phyloP scores from a whole-genome alignment of 192 early-diverging fungal genomes.

The Rhizophagus sp. region DNA sequence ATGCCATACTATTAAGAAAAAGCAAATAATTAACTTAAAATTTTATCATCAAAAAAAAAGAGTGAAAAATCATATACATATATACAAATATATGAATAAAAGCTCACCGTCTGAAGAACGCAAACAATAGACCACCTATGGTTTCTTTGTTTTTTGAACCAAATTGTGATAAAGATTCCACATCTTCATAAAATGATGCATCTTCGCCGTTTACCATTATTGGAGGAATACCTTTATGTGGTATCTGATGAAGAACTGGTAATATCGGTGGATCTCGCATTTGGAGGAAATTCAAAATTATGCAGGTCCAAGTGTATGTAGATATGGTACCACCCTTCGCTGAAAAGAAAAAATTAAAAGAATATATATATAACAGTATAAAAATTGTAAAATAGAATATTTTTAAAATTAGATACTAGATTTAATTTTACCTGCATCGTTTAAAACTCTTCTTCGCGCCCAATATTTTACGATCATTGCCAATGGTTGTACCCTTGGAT shows the following conservation, averaged over 20 bases:
- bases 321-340: conserved; percentile 93
- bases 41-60: background rate
- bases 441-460: conserved; percentile 81
- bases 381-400: no score
- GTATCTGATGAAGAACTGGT: conserved; percentile 74
- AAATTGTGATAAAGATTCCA: conserved; percentile 65
- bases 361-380: background rate
- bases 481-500: conserved; percentile 85
- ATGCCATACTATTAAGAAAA: conserved; percentile 53
- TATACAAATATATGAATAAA: conserved; percentile 3
- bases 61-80: no score
- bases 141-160: conserved; percentile 72
- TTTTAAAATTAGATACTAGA: background rate
- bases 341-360: conserved; percentile 26
- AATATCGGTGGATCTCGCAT: conserved; percentile 86
- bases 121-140: conserved; percentile 76
- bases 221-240: conserved; percentile 37
- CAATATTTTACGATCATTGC: conserved; percentile 94
- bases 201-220: conserved; percentile 54
- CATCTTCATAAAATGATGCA: conserved; percentile 74
- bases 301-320: conserved; percentile 93
- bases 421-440: conserved; percentile 74
- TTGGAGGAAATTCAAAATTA: conserved; percentile 93
- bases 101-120: conserved; percentile 72
- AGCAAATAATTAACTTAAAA: background rate